phyloP scores from a whole-genome alignment of 139 green algal genomes.

The Chlorella sp. region DNA sequence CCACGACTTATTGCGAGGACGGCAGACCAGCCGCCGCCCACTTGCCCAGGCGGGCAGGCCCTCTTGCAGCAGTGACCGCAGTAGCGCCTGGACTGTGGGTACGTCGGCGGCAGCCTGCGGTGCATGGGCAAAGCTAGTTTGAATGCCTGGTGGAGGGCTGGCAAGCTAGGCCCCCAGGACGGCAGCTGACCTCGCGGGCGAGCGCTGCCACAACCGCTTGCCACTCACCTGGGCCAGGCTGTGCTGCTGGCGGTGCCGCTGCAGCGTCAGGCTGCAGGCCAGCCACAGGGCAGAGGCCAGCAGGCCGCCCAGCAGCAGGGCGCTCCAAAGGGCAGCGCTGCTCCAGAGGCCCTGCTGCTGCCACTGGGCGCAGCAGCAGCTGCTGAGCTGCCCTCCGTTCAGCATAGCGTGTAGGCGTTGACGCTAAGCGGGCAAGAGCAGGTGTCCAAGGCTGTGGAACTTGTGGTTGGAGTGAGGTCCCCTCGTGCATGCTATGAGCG shows the following conservation, averaged over 20 bases:
- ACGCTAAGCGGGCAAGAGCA: too few relatives aligned
- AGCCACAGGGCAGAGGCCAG: background rate
- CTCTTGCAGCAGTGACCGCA: background rate
- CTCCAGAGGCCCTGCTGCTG: background rate
- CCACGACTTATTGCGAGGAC: too few relatives aligned
- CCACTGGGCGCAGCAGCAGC: background rate
- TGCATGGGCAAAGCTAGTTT: too few relatives aligned
- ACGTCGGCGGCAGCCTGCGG: conserved; percentile 7
- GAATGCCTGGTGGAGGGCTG: too few relatives aligned
- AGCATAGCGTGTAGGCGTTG: background rate
- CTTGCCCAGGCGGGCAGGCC: conserved; percentile 19
- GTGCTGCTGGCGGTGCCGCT: background rate
- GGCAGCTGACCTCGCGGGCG: too few relatives aligned
- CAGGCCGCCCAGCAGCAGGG: background rate
- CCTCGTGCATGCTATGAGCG: too few relatives aligned
- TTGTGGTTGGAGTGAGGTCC: too few relatives aligned
- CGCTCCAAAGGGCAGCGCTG: background rate
- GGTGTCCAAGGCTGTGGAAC: too few relatives aligned
- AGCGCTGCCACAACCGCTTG: too few relatives aligned
- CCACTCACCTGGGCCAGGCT: background rate
- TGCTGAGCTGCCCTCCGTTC: background rate
- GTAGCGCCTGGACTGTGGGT: background rate
- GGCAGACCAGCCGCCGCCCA: background rate
- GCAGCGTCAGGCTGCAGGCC: background rate
- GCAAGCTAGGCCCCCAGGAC: too few relatives aligned